Conservation (phyloP, 176 grass and related monocot genomes). For the Rhynchospora breviuscula region DNA sequence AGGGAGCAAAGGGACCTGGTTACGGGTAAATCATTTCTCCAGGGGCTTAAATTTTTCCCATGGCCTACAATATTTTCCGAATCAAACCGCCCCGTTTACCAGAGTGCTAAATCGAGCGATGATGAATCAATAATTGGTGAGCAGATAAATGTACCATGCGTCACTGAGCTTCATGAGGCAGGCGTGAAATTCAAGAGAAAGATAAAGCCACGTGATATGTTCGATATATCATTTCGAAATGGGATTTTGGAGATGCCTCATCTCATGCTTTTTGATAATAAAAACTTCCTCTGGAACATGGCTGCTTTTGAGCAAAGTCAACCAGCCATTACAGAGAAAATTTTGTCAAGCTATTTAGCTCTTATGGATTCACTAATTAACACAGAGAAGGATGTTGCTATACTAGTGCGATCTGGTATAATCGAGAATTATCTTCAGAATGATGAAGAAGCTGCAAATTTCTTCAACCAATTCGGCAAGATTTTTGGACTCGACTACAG, state of each 20-base stretch:
- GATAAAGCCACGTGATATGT: background rate
- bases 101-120: no score
- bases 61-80: no score
- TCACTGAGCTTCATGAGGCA: slow-evolving; percentile 26
- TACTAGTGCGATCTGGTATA: background rate
- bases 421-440: slow-evolving; percentile 6
- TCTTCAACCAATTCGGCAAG: background rate
- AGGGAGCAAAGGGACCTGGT: background rate
- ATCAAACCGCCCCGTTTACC: no score
- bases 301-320: slow-evolving; percentile 27
- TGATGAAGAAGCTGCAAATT: background rate
- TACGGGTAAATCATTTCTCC: background rate
- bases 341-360: slow-evolving; percentile 20
- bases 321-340: background rate
- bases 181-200: slow-evolving; percentile 1
- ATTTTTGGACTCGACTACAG: background rate
- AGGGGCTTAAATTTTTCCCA: background rate
- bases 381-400: slow-evolving; percentile 14
- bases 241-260: slow-evolving; percentile 33
- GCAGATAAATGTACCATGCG: background rate
- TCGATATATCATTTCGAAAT: slow-evolving; percentile 2
- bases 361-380: slow-evolving; percentile 36
- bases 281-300: slow-evolving; percentile 1
- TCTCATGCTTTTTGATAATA: background rate
- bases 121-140: no score